Evolutionary conservation across 164 flowering plant genomes (phyloP).

Genomic region (Nymphaea colorata): DNA sequence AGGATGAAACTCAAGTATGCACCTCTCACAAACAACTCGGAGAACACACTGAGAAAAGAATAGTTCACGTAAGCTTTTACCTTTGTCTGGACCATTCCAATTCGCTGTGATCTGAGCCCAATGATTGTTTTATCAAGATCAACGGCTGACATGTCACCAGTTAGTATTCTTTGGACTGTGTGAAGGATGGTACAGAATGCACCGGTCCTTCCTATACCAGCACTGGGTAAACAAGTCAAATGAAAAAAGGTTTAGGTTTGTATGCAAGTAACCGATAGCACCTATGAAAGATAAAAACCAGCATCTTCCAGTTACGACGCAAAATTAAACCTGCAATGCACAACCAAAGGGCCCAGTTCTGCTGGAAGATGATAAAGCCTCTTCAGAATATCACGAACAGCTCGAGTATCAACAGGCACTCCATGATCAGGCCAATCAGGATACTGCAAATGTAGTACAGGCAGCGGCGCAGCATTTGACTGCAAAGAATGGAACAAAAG

Average conservation of each 20-base stretch:
- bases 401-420: slow-evolving; percentile 60
- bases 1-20: too few species aligned
- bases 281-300: neutral
- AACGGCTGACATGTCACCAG: slow-evolving; percentile 86
- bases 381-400: slow-evolving; percentile 77
- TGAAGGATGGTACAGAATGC: slow-evolving; percentile 78
- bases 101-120: slow-evolving; percentile 75
- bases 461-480: slow-evolving; percentile 60
- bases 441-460: slow-evolving; percentile 79
- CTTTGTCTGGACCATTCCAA: slow-evolving; percentile 94
- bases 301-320: neutral
- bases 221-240: slow-evolving; percentile 45
- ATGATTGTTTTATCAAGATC: slow-evolving; percentile 53
- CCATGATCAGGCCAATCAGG: slow-evolving; percentile 99
- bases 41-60: neutral
- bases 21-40: too few species aligned
- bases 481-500: slow-evolving; percentile 11
- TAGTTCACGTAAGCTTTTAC: slow-evolving; percentile 21
- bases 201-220: slow-evolving; percentile 98
- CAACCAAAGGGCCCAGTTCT: slow-evolving; percentile 77
- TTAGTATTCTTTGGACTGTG: slow-evolving; percentile 80
- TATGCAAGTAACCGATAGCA: neutral
- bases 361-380: slow-evolving; percentile 45
- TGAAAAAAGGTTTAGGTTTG: too few species aligned
- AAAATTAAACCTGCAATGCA: slow-evolving; percentile 85